These are phyloP conservation scores for Wallacemonas sp. DNA, from an alignment of 208 protist genomes.

Conservation along the genomic window DNA sequence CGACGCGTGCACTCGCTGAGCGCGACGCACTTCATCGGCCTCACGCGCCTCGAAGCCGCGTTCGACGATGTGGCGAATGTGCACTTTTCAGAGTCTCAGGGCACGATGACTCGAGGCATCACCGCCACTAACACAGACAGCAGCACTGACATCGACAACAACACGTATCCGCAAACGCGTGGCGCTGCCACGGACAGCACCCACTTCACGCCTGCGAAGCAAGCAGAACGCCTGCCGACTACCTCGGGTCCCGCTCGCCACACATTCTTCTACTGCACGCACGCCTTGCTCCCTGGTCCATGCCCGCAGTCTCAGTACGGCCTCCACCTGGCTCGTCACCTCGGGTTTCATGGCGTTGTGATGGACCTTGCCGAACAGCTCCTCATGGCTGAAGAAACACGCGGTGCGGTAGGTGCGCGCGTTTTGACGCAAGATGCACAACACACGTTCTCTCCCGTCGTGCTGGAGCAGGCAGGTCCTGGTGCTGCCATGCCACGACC, in stretches of 20 bases:
- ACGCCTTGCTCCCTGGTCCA: constrained; percentile 46
- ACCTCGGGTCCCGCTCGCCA: background rate
- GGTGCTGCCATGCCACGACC: too few relatives aligned
- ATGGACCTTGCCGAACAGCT: constrained; percentile 35
- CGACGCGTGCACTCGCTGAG: constrained; percentile 34
- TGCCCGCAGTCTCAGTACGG: constrained; percentile 63
- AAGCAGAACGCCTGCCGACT: background rate
- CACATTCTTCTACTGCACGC: constrained; percentile 22
- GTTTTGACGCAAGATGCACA: too few relatives aligned
- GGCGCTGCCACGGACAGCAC: too few relatives aligned
- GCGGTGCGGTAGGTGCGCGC: too few relatives aligned
- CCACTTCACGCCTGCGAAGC: too few relatives aligned
- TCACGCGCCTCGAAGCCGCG: constrained; percentile 18
- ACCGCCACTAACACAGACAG: too few relatives aligned
- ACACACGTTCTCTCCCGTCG: too few relatives aligned
- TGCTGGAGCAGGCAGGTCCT: too few relatives aligned
- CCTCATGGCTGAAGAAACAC: background rate
- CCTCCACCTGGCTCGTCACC: constrained; percentile 43
- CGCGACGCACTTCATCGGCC: constrained; percentile 55
- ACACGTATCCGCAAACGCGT: too few relatives aligned
- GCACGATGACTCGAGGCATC: too few relatives aligned
- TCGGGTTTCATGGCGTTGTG: constrained; percentile 51
- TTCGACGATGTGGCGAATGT: constrained; percentile 22
- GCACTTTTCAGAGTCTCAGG: constrained; percentile 30
- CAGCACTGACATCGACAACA: too few relatives aligned